Percentiles rank a stretch among this genome's conserved stretches.
Conservation (phyloP, 2,329 filamentous ascomycete genomes). For the Bipolaris cookei region DNA sequence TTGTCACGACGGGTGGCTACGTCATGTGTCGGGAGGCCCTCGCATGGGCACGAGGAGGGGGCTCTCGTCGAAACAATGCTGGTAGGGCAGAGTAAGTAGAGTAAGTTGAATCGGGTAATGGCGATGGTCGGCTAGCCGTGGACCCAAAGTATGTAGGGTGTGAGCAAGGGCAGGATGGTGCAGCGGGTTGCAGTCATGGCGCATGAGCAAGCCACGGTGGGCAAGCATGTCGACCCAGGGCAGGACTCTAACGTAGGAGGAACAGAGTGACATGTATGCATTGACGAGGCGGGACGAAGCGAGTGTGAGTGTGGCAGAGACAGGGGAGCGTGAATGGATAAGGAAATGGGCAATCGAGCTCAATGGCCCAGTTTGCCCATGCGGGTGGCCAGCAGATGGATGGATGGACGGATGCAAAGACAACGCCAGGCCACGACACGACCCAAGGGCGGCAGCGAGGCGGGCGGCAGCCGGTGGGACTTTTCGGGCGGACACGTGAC, state of each 20-base stretch:
- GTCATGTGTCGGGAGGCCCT: background rate
- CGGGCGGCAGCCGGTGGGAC: conserved; percentile 8
- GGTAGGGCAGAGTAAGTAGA: background rate
- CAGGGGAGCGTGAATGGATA: background rate
- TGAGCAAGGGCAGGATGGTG: conserved; percentile 2
- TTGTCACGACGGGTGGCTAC: conserved; percentile 3
- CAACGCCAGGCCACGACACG: too few species aligned
- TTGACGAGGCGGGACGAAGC: background rate
- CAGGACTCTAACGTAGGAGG: background rate
- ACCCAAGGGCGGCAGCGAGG: conserved; percentile 5
- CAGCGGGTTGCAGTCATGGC: conserved; percentile 6
- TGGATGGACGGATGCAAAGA: conserved; percentile 8
- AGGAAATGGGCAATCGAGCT: conserved; percentile 29
- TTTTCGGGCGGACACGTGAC: conserved; percentile 7
- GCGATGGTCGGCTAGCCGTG: too few species aligned
- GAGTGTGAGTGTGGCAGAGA: conserved; percentile 10
- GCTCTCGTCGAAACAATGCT: background rate
- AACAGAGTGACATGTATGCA: too few species aligned
- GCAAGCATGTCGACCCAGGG: conserved; percentile 6
- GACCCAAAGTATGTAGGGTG: background rate
- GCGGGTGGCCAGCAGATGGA: background rate
- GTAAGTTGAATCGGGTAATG: too few species aligned
- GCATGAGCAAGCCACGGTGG: conserved; percentile 8
- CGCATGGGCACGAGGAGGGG: background rate
- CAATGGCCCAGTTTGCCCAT: conserved; percentile 9